These are phyloP conservation scores for Sisymbrium altissimum DNA, from an alignment of 345 rosid genomes.

Conservation along the genomic window DNA sequence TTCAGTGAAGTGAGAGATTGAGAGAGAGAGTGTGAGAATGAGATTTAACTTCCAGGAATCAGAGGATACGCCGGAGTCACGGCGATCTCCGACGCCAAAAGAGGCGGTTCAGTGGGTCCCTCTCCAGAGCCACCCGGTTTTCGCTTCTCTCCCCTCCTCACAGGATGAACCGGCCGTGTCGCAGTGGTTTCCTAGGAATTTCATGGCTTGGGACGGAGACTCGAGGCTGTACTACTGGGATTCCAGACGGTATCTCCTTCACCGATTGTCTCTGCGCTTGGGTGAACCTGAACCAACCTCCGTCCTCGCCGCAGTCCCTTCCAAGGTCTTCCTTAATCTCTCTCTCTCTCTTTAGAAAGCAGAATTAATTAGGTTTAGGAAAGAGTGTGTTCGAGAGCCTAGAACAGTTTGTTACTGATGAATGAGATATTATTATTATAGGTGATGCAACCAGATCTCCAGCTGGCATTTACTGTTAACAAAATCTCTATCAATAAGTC, in stretches of 20 bases:
- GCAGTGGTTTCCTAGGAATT: constrained; percentile 43
- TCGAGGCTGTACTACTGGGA: constrained; percentile 86
- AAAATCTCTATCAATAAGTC: constrained; percentile 76
- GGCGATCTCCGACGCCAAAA: constrained; percentile 47
- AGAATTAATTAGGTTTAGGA: not conserved
- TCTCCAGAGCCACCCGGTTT: constrained; percentile 68
- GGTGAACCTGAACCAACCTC: constrained; percentile 86
- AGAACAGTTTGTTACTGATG: not conserved
- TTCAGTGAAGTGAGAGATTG: not conserved
- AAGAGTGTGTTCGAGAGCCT: not conserved
- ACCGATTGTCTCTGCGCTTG: constrained; percentile 70
- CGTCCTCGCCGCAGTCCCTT: constrained; percentile 70
- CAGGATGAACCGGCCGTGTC: constrained; percentile 19
- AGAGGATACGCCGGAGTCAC: constrained; percentile 32
- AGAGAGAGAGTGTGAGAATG: constrained; percentile 41
- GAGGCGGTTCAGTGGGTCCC: constrained; percentile 67
- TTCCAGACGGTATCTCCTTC: constrained; percentile 48
- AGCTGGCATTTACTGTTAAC: constrained; percentile 48
- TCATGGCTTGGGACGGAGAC: constrained; percentile 86
- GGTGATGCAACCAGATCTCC: constrained; percentile 67
- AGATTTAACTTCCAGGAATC: constrained; percentile 52
- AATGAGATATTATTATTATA: constrained; percentile 25
- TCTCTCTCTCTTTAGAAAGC: not conserved
- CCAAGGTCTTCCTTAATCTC: constrained; percentile 54
- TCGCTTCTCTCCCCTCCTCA: constrained; percentile 37